Conservation (phyloP, 73 alveolate species). For the Tetrahymena thermophila region DNA sequence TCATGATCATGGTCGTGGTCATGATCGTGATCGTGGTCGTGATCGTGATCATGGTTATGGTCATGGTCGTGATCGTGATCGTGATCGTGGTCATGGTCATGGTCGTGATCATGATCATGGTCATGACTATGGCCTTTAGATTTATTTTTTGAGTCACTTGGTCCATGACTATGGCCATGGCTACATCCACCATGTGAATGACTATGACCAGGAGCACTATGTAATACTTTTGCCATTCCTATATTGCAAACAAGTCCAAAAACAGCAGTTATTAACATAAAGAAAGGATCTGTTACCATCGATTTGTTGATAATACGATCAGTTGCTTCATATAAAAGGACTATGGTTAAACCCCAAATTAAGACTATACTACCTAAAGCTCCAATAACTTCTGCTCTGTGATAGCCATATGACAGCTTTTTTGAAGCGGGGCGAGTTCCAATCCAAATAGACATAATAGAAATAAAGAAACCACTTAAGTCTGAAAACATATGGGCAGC, state of each 20-base stretch:
- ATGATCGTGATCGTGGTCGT: neutral
- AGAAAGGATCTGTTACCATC: conserved; percentile 59
- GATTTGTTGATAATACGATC: conserved; percentile 57
- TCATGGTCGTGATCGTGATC: neutral
- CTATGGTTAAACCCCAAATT: conserved; percentile 85
- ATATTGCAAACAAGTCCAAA: conserved; percentile 82
- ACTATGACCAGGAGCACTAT: conserved; percentile 40
- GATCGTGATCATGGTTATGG: conserved; percentile 2
- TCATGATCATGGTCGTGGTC: neutral
- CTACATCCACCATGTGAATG: conserved; percentile 29
- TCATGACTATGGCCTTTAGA: neutral
- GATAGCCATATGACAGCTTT: conserved; percentile 75
- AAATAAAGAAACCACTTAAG: conserved; percentile 80
- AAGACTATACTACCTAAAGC: conserved; percentile 76
- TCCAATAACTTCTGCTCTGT: conserved; percentile 91
- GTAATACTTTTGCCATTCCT: conserved; percentile 74
- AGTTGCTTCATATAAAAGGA: conserved; percentile 85
- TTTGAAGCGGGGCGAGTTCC: conserved; percentile 72
- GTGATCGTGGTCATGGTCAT: conserved; percentile 8
- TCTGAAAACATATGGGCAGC: conserved; percentile 94
- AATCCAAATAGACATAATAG: conserved; percentile 71
- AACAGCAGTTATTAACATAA: conserved; percentile 78
- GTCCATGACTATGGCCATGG: neutral
- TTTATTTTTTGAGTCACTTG: neutral
- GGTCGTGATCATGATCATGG: neutral